phyloP scores from a whole-genome alignment of 2,329 filamentous ascomycete species.

The Colletotrichum sidae region DNA sequence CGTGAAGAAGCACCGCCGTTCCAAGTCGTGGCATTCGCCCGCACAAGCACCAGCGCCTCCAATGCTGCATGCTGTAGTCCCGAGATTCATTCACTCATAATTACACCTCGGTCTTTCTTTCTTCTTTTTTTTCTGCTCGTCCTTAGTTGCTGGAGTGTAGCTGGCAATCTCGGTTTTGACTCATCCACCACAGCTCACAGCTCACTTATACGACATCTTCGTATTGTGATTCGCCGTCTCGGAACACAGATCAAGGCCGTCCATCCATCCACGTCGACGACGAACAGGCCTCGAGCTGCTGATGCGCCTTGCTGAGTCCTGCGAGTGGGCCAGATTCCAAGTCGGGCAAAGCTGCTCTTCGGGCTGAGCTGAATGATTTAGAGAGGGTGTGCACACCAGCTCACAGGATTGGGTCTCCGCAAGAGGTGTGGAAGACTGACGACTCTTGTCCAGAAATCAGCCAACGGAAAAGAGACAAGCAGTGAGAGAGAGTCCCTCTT shows the following conservation, averaged over 20 bases:
- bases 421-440: not conserved
- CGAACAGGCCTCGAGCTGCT: conserved; percentile 7
- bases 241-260: not conserved
- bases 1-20: conserved; percentile 5
- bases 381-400: conserved; percentile 11
- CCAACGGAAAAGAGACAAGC: too few species aligned
- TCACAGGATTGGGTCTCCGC: conserved; percentile 20
- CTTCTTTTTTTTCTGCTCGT: conserved; percentile 13
- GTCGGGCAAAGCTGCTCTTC: not conserved
- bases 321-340: conserved; percentile 3
- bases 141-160: not conserved
- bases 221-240: conserved; percentile 25
- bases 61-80: not conserved
- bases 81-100: too few species aligned
- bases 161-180: conserved; percentile 5
- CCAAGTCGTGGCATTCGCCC: conserved; percentile 9
- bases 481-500: not conserved
- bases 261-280: not conserved
- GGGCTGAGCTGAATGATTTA: conserved; percentile 17
- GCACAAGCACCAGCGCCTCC: conserved; percentile 8
- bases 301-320: conserved; percentile 1
- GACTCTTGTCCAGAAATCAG: not conserved
- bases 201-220: conserved; percentile 8
- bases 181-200: conserved; percentile 4
- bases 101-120: not conserved